phyloP scores from a whole-genome alignment of 495 filamentous ascomycete genomes.

The Penicillium cinerascens region DNA sequence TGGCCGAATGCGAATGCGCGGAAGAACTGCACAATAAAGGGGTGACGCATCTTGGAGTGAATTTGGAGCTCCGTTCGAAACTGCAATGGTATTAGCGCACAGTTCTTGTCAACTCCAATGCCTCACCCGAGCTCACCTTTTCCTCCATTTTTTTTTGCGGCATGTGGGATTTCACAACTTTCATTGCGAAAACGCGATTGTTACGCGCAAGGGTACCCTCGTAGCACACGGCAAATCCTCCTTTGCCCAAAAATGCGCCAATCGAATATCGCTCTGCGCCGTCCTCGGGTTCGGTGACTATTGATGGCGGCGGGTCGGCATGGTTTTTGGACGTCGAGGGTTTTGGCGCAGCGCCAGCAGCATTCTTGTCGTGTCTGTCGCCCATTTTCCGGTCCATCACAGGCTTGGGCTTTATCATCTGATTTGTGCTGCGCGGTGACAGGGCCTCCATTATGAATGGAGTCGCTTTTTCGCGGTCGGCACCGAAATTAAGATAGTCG shows the following conservation, averaged over 20 bases:
- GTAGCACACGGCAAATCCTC: constrained; percentile 92
- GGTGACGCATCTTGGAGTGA: constrained; percentile 93
- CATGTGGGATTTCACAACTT: constrained; percentile 90
- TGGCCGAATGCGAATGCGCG: constrained; percentile 86
- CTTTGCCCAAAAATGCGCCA: constrained; percentile 83
- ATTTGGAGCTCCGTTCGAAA: constrained; percentile 98
- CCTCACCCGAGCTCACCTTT: constrained; percentile 57
- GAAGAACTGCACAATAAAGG: constrained; percentile 90
- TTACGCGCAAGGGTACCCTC: constrained; percentile 64
- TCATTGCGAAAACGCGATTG: constrained; percentile 72
- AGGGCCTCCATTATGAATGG: constrained; percentile 59
- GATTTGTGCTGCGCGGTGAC: constrained; percentile 68
- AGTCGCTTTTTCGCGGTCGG: constrained; percentile 1
- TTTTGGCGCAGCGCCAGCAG: constrained; percentile 41
- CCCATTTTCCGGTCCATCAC: constrained; percentile 45
- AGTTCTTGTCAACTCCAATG: not conserved
- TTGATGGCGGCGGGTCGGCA: constrained; percentile 70
- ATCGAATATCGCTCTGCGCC: constrained; percentile 76
- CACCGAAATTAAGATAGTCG: constrained; percentile 20
- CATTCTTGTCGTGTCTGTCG: constrained; percentile 44
- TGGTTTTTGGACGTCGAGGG: constrained; percentile 52
- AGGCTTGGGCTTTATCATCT: constrained; percentile 44
- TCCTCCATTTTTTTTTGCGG: constrained; percentile 76
- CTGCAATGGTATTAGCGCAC: constrained; percentile 49
- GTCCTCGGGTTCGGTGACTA: constrained; percentile 71